Base-by-base conservation (phyloP, 768 basidiomycete species). In the Leccinum sublutescens region DNA sequence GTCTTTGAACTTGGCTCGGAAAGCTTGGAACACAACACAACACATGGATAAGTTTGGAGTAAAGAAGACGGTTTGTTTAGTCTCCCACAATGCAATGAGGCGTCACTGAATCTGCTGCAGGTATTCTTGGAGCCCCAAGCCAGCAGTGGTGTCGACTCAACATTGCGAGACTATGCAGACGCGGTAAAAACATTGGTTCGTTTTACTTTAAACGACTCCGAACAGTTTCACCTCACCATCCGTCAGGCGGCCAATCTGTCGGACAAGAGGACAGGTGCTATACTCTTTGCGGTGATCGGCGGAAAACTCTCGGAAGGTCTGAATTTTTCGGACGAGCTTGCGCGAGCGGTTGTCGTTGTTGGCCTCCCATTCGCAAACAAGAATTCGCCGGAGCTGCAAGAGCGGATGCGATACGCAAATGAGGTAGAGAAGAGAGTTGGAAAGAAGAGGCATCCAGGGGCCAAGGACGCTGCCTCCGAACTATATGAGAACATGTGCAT, bases 231-330 rank as follows among this genome's bases (percentile, higher is more conserved):
- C 8, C 58, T 74, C 25, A 64, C 31, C 6, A 17, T 27, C 14
- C 25, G 7, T 29, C n/a, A 72, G 73, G 64, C 72, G 17, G 19
- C 47, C 12, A 57, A 65, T 51, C 9, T 23, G 31, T 63, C 70
- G 34, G 59, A 65, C 69, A 71, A 73, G 75, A 62, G 68, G 67
- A 73, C 73, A 1, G 94, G 94, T 15, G 92, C 93, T 3, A 71
- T 99, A 40, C 77, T 99, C 5, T 88, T 98, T 56, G 96, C 97
- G 2, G 97, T 98, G 10, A 88, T 98, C 27, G 95, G 95, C 17
- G 96, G 95, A 27, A 98, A 98, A 70, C 82, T 99, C n/a, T 95
- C 93, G 0, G 97, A 99, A 75, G 96, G 95, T 8, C 71, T 87
- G 40, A 87, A 88, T 65, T 89, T 89, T 66, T 81, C 86, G 19